Evolutionary conservation across 2,329 filamentous ascomycete genomes (phyloP).

Genomic region (Aspergillus puulaauensis): DNA sequence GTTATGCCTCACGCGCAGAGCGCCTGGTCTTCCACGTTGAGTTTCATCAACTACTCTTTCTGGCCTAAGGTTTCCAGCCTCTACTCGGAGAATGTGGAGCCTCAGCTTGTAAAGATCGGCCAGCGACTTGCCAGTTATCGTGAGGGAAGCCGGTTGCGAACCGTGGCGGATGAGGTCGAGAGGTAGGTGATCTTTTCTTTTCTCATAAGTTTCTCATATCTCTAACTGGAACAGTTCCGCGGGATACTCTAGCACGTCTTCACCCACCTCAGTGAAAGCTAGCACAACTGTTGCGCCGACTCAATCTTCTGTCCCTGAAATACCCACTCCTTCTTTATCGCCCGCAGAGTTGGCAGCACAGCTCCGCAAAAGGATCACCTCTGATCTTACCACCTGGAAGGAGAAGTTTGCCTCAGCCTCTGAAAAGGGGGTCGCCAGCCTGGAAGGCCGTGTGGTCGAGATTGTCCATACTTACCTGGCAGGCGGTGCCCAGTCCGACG

Average conservation of each 20-base stretch:
- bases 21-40: conserved; percentile 66
- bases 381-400: conserved; percentile 83
- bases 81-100: conserved; percentile 91
- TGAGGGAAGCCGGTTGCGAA: conserved; percentile 62
- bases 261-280: conserved; percentile 19
- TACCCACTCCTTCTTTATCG: conserved; percentile 39
- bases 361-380: conserved; percentile 64
- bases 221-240: conserved; percentile 9
- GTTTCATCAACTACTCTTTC: conserved; percentile 72
- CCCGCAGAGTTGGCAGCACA: conserved; percentile 43
- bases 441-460: conserved; percentile 62
- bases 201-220: neutral
- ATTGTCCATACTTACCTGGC: conserved; percentile 72
- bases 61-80: conserved; percentile 79
- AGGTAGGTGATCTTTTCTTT: conserved; percentile 29
- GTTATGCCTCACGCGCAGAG: conserved; percentile 71
- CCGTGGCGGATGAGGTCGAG: conserved; percentile 57
- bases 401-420: conserved; percentile 82
- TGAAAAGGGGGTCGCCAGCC: conserved; percentile 74
- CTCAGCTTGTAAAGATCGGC: conserved; percentile 87
- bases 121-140: conserved; percentile 72
- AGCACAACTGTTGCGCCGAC: conserved; percentile 19
- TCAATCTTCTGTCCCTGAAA: conserved; percentile 25
- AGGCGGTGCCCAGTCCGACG: conserved; percentile 55
- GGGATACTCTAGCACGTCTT: conserved; percentile 22